These are phyloP conservation scores for Porcisia hertigi DNA, from an alignment of 208 protist genomes.

Conservation along the genomic window DNA sequence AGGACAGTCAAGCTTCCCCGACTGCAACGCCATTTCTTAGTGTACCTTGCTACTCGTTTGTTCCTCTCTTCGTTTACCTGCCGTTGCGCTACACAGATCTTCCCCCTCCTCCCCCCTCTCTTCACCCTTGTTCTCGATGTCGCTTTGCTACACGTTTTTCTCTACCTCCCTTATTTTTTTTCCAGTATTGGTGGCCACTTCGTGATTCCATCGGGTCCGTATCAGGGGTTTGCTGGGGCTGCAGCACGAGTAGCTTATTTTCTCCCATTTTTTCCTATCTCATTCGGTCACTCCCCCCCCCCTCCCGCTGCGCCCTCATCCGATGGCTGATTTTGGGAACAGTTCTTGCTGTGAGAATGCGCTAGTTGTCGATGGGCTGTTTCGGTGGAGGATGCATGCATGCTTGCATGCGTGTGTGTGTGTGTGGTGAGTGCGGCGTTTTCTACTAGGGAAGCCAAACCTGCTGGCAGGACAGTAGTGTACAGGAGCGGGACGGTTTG, in stretches of 20 bases:
- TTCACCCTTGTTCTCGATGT: background rate
- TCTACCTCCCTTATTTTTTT: background rate
- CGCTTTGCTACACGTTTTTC: background rate
- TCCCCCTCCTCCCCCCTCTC: background rate
- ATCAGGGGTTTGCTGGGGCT: background rate
- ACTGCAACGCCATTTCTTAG: slow-evolving; percentile 3
- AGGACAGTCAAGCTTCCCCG: background rate
- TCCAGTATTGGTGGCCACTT: background rate
- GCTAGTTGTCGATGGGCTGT: background rate
- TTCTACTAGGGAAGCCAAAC: background rate
- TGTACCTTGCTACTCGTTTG: background rate
- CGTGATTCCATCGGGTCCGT: background rate
- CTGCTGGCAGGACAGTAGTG: background rate
- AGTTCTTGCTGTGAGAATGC: background rate
- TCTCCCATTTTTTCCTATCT: background rate
- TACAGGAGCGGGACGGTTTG: background rate
- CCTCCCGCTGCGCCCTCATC: slow-evolving; percentile 2
- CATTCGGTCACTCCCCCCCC: background rate
- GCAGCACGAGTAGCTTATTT: background rate
- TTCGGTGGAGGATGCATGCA: background rate
- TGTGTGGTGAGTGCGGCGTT: background rate
- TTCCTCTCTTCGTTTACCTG: background rate
- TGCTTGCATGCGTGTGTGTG: too few species aligned
- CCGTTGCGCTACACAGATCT: background rate
- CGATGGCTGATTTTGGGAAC: background rate